Percentiles rank a stretch among this genome's conserved stretches.
Evolutionary conservation across 192 early-diverging fungal species (phyloP).

Genomic region (Podila epicladia): DNA sequence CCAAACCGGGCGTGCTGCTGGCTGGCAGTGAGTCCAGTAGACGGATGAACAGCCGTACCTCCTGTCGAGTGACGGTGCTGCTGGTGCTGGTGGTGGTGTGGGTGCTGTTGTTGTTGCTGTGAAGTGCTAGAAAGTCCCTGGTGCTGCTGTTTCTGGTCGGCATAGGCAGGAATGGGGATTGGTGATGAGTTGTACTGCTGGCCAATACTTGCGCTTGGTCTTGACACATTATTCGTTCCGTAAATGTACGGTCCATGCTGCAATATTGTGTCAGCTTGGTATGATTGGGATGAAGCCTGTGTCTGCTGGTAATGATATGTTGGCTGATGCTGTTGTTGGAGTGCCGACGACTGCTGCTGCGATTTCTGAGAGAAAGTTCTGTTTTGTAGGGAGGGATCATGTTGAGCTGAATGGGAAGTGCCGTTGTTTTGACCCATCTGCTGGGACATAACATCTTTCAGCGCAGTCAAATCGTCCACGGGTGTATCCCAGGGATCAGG

Average conservation of each 20-base stretch:
- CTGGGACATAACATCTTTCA: slow-evolving; percentile 61
- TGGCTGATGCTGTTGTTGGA: slow-evolving; percentile 18
- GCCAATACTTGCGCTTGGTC: background rate
- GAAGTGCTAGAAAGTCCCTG: slow-evolving; percentile 20
- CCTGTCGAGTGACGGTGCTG: slow-evolving; percentile 38
- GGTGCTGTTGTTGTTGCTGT: slow-evolving; percentile 21
- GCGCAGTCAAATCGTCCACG: slow-evolving; percentile 63
- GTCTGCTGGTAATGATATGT: slow-evolving; percentile 5
- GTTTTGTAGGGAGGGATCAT: background rate
- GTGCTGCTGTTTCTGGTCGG: slow-evolving; percentile 18
- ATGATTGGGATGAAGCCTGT: background rate
- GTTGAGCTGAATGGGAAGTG: background rate
- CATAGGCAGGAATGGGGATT: slow-evolving; percentile 28
- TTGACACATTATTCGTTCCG: slow-evolving; percentile 1
- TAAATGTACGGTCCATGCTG: background rate
- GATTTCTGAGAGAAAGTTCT: background rate
- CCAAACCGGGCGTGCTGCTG: slow-evolving; percentile 44
- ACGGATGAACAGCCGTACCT: background rate
- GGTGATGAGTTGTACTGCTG: slow-evolving; percentile 37
- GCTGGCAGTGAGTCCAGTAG: slow-evolving; percentile 17
- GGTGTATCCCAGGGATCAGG: slow-evolving; percentile 70
- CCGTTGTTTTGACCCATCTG: slow-evolving; percentile 42
- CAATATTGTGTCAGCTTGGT: background rate
- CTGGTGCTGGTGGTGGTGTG: slow-evolving; percentile 26
- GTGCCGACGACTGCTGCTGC: slow-evolving; percentile 19